Evolutionary conservation across 805 yeast species (phyloP).

Genomic region (Monosporozyma servazzii): DNA sequence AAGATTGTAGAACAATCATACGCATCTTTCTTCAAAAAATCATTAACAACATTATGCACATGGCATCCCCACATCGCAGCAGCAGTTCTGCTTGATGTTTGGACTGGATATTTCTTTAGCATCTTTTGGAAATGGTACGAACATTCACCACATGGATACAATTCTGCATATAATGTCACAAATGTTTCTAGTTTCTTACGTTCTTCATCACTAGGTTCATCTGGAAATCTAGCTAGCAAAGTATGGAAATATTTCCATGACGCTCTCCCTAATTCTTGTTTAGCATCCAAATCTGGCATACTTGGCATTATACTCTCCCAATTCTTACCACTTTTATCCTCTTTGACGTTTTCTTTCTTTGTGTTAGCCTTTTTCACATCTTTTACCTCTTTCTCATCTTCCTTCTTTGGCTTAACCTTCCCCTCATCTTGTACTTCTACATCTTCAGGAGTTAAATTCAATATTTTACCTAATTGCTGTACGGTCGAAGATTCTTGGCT

Average conservation of each 20-base stretch:
- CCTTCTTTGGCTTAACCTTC: too few species aligned
- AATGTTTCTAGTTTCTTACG: slow-evolving; percentile 53
- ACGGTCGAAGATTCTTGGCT: neutral
- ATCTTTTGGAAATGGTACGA: slow-evolving; percentile 80
- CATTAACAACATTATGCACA: slow-evolving; percentile 80
- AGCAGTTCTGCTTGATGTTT: slow-evolving; percentile 57
- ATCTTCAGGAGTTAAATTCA: neutral
- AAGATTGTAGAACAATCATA: slow-evolving; percentile 81
- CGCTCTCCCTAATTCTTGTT: slow-evolving; percentile 79
- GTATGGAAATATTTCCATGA: slow-evolving; percentile 93
- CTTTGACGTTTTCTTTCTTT: too few species aligned
- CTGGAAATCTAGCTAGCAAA: slow-evolving; percentile 86
- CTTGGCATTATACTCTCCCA: slow-evolving; percentile 68
- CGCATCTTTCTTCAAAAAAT: slow-evolving; percentile 51
- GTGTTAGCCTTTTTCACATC: too few species aligned
- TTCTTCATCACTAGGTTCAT: slow-evolving; percentile 57
- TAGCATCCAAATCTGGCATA: slow-evolving; percentile 65
- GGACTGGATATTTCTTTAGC: slow-evolving; percentile 73
- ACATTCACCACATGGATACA: slow-evolving; percentile 96
- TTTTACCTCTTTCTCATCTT: too few species aligned
- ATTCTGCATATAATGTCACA: slow-evolving; percentile 71
- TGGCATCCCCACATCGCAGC: slow-evolving; percentile 97
- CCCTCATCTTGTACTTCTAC: neutral
- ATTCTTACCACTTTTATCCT: neutral
- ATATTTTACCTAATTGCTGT: neutral